Evolutionary conservation across 371 early-diverging fungal species (phyloP).

Genomic region (Lichtheimia ornata): DNA sequence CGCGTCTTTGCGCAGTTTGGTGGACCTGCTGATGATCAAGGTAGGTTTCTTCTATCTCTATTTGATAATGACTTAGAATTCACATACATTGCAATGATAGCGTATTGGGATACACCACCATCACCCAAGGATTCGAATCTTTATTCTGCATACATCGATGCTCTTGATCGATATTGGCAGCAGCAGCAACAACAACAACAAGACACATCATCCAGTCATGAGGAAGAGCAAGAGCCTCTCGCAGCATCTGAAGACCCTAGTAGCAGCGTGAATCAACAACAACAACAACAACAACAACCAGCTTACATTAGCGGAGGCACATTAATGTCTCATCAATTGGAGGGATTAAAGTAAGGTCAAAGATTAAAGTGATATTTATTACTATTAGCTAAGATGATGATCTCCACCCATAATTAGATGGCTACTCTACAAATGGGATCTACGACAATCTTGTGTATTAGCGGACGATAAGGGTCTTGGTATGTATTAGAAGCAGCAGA

Average conservation of each 20-base stretch:
- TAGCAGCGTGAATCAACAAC: conserved; percentile 43
- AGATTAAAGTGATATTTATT: neutral
- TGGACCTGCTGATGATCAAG: conserved; percentile 47
- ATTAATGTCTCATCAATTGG: conserved; percentile 85
- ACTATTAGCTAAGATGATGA: conserved; percentile 2
- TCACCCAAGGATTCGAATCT: conserved; percentile 19
- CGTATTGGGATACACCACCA: conserved; percentile 39
- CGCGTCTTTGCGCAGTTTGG: conserved; percentile 47
- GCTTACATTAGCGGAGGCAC: conserved; percentile 59
- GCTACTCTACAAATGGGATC: conserved; percentile 73
- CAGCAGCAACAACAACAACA: conserved; percentile 35
- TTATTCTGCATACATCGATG: conserved; percentile 41
- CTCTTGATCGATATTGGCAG: conserved; percentile 31
- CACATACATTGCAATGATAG: conserved; percentile 7
- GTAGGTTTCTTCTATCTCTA: conserved; percentile 16
- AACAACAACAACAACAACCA: conserved; percentile 57
- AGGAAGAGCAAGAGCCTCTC: conserved; percentile 23
- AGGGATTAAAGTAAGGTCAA: conserved; percentile 74
- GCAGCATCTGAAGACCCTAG: conserved; percentile 27
- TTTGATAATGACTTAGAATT: neutral
- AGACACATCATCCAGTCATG: conserved; percentile 36
- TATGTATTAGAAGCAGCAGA: conserved; percentile 50
- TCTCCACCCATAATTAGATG: conserved; percentile 46
- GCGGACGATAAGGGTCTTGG: conserved; percentile 96
- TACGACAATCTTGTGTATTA: conserved; percentile 67